Evolutionary conservation across 2,329 filamentous ascomycete species (phyloP), one percentile per base, ranked within the genome.

Genomic region (Neofusicoccum umdonicola): DNA sequence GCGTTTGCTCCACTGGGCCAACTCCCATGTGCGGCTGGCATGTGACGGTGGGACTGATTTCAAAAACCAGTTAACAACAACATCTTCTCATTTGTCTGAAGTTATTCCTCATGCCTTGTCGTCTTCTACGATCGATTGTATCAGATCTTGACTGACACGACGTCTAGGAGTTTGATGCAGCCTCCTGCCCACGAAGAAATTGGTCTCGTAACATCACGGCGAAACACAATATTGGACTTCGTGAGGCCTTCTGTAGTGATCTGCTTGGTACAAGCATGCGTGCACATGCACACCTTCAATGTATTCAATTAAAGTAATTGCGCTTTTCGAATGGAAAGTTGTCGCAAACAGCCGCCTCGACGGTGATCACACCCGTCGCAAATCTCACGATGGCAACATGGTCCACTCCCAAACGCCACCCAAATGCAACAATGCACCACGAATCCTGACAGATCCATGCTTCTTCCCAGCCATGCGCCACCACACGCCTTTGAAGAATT

Each of bases 21-120:
- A 62, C 8, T 62, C 58, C 58, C 42, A 35, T n/a, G 19, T 31
- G 58, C 45, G 17, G 19, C 19, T 39, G 45, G 45, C 45, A 50
- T 51, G 58, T 51, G 34, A 62, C 22, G 52, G 27, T 12, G 52
- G 19, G 35, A 27, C 12, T 58, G 62, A 54, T 58, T 64, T 50
- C 42, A 42, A 58, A 58, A 58, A 64, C 62, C 62, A 64, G 52
- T 44, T 42, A 51, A 35, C 22, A 31, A n/a, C 27, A 8, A 57
- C 12, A 64, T 58, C 62, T 64, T 64, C 62, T 64, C 62, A 57
- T 19, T n/a, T 47, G 15, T 57, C 62, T 64, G 62, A 64, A 15
- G 8, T 15, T 6, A 7, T 60, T 4, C 31, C 4, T 37, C 17
- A n/a, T 22, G 3, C n/a, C 13, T 35, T 22, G 3, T 7, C 5